Evolutionary conservation across 805 yeast genomes (phyloP), one percentile per base, ranked within the genome.

Genomic region (Kuraishia borneana): DNA sequence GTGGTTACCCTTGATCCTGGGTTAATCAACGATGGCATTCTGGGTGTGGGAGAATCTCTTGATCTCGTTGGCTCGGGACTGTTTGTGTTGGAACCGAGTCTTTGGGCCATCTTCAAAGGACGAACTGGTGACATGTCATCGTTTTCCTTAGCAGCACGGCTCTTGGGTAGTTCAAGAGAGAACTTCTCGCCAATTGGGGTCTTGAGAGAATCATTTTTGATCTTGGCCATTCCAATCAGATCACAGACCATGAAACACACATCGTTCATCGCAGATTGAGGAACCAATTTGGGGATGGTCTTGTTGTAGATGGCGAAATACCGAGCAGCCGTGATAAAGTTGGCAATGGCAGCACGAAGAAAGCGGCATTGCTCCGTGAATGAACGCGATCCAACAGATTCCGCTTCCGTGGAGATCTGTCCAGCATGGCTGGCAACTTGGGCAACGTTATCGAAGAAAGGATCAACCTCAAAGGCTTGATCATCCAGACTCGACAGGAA

Each of bases 241-340:
- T 77, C 82, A 47, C 82, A 77, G 18, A 79, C 58, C 2, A 78
- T 58, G 48, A 76, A 78, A 6, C 78, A 66, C 23, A 87, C 59
- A 47, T 87, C 95, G 30, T 82, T 70, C 7, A 83, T 58, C 0
- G 96, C 78, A 17, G 85, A 70, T 54, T 84, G 80, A 14, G 87
- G 67, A 2, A 85, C 68, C 16, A 80, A 58, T 35, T 66, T 68
- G 1, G 96, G 95, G 36, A 84, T 56, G 2, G 83, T 47, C n/a
- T 67, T 64, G 3, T 69, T 61, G 44, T 81, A 78, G 8, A 76
- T 58, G 1, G 82, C 72, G 52, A 63, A 81, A 48, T 84, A 83
- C 46, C 95, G 67, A 1, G 88, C 71, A 1, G 85, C 68, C 3
- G 95, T 76, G 28, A 89, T 73, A 1, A 77, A 70, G 54, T 81